A percentile compares a stretch with the other conserved stretches of the same genome.
Evolutionary conservation across 495 filamentous ascomycete genomes (phyloP).

Genomic region (Saxispiralis lemnorum): DNA sequence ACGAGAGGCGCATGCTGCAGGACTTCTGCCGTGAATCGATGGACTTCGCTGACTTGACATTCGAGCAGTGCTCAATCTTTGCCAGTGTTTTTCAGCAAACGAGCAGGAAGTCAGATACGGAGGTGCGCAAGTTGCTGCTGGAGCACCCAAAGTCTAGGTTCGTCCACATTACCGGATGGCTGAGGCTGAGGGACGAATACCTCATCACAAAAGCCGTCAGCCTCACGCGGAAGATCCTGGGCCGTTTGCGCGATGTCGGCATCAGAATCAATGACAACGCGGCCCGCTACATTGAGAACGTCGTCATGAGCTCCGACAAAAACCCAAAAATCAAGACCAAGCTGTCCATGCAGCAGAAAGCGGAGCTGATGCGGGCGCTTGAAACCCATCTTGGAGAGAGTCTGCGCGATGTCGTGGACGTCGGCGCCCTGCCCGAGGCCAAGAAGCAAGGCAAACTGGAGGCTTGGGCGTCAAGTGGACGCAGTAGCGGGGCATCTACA

Average conservation of each 20-base stretch:
- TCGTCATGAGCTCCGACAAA: constrained; percentile 23
- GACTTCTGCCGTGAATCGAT: constrained; percentile 89
- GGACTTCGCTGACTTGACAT: constrained; percentile 71
- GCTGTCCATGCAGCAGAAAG: constrained; percentile 56
- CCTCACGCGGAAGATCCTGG: constrained; percentile 51
- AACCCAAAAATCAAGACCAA: constrained; percentile 49
- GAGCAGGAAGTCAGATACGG: constrained; percentile 17
- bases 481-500: constrained; percentile 5
- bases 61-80: constrained; percentile 66
- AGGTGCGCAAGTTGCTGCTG: constrained; percentile 33
- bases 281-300: constrained; percentile 41
- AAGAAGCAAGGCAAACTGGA: constrained; percentile 15
- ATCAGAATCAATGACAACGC: constrained; percentile 48
- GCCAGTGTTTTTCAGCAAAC: constrained; percentile 42
- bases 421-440: constrained; percentile 4
- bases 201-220: constrained; percentile 57
- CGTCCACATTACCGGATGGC: constrained; percentile 57
- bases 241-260: constrained; percentile 48
- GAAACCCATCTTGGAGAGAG: constrained; percentile 54
- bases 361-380: constrained; percentile 60
- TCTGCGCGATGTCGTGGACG: constrained; percentile 26
- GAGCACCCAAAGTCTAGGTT: constrained; percentile 45
- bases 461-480: not conserved
- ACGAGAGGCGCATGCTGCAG: constrained; percentile 58
- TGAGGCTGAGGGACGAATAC: constrained; percentile 67